Evolutionary conservation across 768 basidiomycete species (phyloP), one percentile per base, ranked within the genome.

Genomic region (Dentipellis sp.): DNA sequence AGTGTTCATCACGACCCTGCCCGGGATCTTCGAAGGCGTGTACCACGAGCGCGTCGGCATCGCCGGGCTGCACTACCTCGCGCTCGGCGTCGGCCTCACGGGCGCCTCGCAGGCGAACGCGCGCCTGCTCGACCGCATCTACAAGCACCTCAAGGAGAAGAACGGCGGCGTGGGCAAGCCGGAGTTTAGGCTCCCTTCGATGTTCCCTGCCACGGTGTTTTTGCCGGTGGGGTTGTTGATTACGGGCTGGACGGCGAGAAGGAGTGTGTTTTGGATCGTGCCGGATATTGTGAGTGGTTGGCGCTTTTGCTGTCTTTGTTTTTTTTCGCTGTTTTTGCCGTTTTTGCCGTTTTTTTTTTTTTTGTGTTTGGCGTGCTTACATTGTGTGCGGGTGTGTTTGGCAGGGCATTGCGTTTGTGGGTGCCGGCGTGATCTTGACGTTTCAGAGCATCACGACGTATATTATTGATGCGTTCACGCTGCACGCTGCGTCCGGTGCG

Each of bases 1-100:
- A 88, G 86, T 88, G 19, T 83, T 84, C 65, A 68, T 88, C 37
- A 84, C 84, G 1, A 85, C 79, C 0, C 78, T 88, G 23, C 81
- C 86, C 0, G 59, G 67, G 0, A 85, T 86, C 46, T 88, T 82
- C 60, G 66, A 72, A 52, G 68, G 70, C 3, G 66, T 75, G 0
- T 91, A 91, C 62, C 67, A 75, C 39, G 68, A 87, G 64, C 59
- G 65, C 0, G 67, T 76, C 10, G 84, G 86, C 4, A 82, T 84
- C 52, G 74, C 80, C 0, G 84, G 86, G 0, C 66, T 90, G 29
- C 74, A 91, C 62, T 93, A 90, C 61, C 72, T 91, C 56, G 78
- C 88, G 0, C 74, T 91, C 7, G 88, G 86, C 0, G 16, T 84
- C 2, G 87, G 88, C 2, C 67, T 87, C 19, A 63, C 71, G 1